Base-by-base conservation (phyloP, 257 asterid genomes). In the Ligustrum vulgare region DNA sequence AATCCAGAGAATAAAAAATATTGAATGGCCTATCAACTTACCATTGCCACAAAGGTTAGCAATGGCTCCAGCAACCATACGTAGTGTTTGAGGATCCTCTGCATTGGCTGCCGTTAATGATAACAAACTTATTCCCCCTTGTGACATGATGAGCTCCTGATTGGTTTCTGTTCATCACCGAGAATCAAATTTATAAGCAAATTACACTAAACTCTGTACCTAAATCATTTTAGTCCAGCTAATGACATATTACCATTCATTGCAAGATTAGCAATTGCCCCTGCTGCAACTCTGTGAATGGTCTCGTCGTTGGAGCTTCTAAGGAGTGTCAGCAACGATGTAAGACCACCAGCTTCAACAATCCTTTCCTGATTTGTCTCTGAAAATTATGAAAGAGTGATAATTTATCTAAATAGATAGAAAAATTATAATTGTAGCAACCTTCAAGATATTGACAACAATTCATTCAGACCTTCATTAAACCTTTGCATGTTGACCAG, bases 1-100 rank as follows among this genome's bases (percentile, higher is more conserved):
- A 60, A 60, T 60, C 9, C 15, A 25, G 20, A 10, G 8, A 23
- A 60, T 60, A 4, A 23, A 10, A 56, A 8, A 11, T 25, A 23
- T 22, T 60, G 67, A 60, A 60, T 18, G 9, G 37, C 36, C 11
- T 36, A 31, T 37, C 32, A 60, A 35, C 77, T 71, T 84, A 93
- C 98, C 98, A 60, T 91, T 93, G 73, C 98, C 97, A 75, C 98
- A 91, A 56, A 91, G 96, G 78, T 93, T 93, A 70, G 98, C 98
- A 35, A 91, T 80, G 45, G 97, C 98, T 73, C 97, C 98, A 76
- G 98, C 98, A 73, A 91, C 87, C 97, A 93, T 91, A 71, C 97
- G 97, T 62, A 93, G 96, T 33, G 98, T 93, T 84, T 93, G 98
- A 73, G 98, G 94, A 81, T 91, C 97, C 78, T 86, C 86, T 8